Evolutionary conservation across 1,284 basidiomycete genomes (phyloP), one percentile per base, ranked within the genome.

Genomic region (Xanthoconium separans): DNA sequence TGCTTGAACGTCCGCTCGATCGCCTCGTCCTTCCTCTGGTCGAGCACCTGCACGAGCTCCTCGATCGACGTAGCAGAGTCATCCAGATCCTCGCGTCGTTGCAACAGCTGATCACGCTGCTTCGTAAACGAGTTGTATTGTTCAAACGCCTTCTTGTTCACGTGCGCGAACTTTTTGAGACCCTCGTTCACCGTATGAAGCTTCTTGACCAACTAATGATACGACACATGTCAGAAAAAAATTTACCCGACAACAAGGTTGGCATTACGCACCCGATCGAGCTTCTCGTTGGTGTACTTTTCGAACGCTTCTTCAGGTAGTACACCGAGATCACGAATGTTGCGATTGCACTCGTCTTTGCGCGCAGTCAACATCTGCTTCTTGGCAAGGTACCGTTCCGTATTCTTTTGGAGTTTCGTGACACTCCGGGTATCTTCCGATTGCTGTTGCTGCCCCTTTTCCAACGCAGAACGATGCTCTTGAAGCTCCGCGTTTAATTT

Each of bases 101-200:
- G 80, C 33, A 93, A 72, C 8, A 98, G 82, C 61, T 95, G 90
- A 68, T 98, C 95, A 3, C 95, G 87, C 72, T 99, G 95, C 69
- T 96, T 97, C 11, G 95, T 98, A 71, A 99, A 99, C 69, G 92
- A 95, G 72, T 84, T 93, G 77, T 97, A 98, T 72, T 98, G 95
- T 72, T 99, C 97, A 66, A 98, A 96, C 1, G 96, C 97, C 72
- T 98, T 98, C 78, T 99, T 99, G 80, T 99, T 99, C 61, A 99
- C 96, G 68, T 98, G 95, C 0, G 93, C 89, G 65, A 95, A 99
- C 72, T 95, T 95, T 72, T 96, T 98, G 59, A 99, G 77, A 30
- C 85, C 84, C 64, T 98, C 95, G 65, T 98, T 95, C 59, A 95
- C 87, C 24, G 82, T 81, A 65, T 97, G 95, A 36, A 99, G 80